phyloP scores from a whole-genome alignment of 441 rosid species.

The Syzygium syzygioides region DNA sequence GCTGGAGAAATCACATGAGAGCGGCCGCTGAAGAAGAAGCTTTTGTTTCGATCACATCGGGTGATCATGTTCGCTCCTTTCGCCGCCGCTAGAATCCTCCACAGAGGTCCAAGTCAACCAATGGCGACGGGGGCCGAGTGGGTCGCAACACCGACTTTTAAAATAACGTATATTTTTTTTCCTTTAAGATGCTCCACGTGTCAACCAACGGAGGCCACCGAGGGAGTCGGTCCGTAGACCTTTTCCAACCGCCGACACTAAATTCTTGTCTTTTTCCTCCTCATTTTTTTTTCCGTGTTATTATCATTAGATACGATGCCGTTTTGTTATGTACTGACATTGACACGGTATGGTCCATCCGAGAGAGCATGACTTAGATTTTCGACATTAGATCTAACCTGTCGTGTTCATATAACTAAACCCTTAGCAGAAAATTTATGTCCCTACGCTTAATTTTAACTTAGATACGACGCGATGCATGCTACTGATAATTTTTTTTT shows the following conservation, averaged over 20 bases:
- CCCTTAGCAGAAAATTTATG: background rate
- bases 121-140: background rate
- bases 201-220: background rate
- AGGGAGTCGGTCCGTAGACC: background rate
- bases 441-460: background rate
- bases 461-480: background rate
- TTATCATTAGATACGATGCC: background rate
- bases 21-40: background rate
- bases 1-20: background rate
- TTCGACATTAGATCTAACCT: background rate
- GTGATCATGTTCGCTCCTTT: background rate
- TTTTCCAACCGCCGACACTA: background rate
- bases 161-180: background rate
- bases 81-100: background rate
- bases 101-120: background rate
- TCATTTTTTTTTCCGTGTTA: background rate
- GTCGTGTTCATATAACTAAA: background rate
- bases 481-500: background rate
- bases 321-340: background rate
- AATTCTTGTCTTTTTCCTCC: background rate
- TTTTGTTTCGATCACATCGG: background rate
- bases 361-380: background rate
- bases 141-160: background rate
- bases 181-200: background rate
- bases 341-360: background rate